Conservation (phyloP, 208 protist genomes). For the Trypanosoma mega region DNA sequence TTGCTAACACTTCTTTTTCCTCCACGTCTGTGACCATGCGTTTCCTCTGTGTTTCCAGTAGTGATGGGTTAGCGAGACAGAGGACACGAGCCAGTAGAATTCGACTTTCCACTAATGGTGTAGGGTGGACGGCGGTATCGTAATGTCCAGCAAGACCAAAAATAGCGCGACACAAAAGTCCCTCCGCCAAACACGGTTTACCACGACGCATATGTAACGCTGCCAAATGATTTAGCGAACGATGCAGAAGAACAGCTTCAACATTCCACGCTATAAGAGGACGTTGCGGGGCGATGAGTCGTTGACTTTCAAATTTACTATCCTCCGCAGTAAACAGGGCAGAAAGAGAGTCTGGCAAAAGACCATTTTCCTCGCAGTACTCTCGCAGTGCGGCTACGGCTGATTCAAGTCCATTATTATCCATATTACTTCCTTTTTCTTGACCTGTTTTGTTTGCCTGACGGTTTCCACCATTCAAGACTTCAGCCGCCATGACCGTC, state of each 20-base stretch:
- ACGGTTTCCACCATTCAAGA: constrained; percentile 10
- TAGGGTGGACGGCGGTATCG: constrained; percentile 53
- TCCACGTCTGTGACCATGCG: not conserved
- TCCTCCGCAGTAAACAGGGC: too few relatives aligned
- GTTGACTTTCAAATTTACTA: too few relatives aligned
- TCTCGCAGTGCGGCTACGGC: constrained; percentile 13
- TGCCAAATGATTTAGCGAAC: constrained; percentile 22
- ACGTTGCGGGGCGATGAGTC: not conserved
- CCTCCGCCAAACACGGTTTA: constrained; percentile 13
- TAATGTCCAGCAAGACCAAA: constrained; percentile 47
- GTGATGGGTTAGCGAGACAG: constrained; percentile 9
- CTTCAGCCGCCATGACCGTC: constrained; percentile 28
- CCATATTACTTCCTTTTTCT: constrained; percentile 1
- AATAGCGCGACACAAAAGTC: constrained; percentile 36
- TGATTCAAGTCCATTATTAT: not conserved
- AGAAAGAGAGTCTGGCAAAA: not conserved
- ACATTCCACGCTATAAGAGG: constrained; percentile 19
- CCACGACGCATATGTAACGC: constrained; percentile 19
- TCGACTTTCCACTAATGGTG: constrained; percentile 44
- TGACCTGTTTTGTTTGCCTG: not conserved
- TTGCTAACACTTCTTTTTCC: not conserved
- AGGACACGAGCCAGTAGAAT: constrained; percentile 52
- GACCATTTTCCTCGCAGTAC: constrained; percentile 21
- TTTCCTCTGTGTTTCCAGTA: too few relatives aligned
- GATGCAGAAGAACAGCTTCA: constrained; percentile 20